phyloP scores from a whole-genome alignment of 2,329 filamentous ascomycete genomes.

The Zasmidium angulare region DNA sequence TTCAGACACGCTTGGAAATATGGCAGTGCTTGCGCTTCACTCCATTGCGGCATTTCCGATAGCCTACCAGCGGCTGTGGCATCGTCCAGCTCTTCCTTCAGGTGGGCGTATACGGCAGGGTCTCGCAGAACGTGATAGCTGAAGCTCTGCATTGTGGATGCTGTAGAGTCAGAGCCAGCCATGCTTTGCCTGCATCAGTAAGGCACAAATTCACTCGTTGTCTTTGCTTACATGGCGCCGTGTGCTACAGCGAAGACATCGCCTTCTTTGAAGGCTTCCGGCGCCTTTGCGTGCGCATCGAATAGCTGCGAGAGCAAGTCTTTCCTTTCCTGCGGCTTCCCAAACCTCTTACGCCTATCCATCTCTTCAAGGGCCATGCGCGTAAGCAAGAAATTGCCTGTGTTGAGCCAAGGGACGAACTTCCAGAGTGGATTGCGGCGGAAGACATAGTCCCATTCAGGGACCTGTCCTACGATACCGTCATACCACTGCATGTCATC shows the following conservation, averaged over 20 bases:
- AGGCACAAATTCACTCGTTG: neutral
- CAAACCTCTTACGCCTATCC: slow-evolving; percentile 45
- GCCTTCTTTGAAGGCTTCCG: slow-evolving; percentile 49
- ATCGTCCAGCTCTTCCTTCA: slow-evolving; percentile 42
- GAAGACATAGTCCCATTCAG: slow-evolving; percentile 50
- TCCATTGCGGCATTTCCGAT: slow-evolving; percentile 31
- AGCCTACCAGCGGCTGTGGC: slow-evolving; percentile 22
- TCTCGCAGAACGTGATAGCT: slow-evolving; percentile 53
- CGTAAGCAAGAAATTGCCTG: slow-evolving; percentile 51
- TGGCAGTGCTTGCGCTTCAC: slow-evolving; percentile 49
- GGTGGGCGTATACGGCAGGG: slow-evolving; percentile 47
- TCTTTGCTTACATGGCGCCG: slow-evolving; percentile 54
- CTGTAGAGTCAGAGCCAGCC: slow-evolving; percentile 62
- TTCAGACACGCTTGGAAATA: slow-evolving; percentile 60
- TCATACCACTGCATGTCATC: slow-evolving; percentile 56
- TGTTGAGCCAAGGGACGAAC: slow-evolving; percentile 45
- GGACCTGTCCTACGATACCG: slow-evolving; percentile 54
- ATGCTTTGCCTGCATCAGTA: slow-evolving; percentile 28
- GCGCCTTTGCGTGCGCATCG: slow-evolving; percentile 53
- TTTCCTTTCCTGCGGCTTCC: slow-evolving; percentile 49
- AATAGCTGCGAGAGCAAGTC: slow-evolving; percentile 55
- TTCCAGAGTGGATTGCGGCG: slow-evolving; percentile 53
- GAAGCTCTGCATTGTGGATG: slow-evolving; percentile 59
- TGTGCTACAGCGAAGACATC: slow-evolving; percentile 60
- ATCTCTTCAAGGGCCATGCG: slow-evolving; percentile 55